Conservation (phyloP, 441 rosid species). For the Gossypium gossypioides region DNA sequence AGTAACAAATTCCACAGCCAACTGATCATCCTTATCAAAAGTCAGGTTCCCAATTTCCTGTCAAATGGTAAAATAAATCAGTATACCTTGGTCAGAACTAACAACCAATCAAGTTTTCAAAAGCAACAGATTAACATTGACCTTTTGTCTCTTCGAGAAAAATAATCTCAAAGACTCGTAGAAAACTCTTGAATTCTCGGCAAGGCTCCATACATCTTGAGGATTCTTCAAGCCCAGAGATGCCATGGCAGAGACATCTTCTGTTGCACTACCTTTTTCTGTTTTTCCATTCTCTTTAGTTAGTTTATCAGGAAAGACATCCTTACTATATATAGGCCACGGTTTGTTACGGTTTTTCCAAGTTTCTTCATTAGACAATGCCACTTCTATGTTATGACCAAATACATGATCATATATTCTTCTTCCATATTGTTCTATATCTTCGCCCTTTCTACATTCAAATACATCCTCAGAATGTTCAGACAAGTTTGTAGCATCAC, state of each 20-base stretch:
- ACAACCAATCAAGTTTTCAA: constrained; percentile 5
- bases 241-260: constrained; percentile 62
- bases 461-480: constrained; percentile 61
- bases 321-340: constrained; percentile 63
- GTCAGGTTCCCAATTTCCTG: constrained; percentile 85
- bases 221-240: constrained; percentile 88
- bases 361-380: constrained; percentile 85
- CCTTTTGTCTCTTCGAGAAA: constrained; percentile 55
- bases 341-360: constrained; percentile 82
- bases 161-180: constrained; percentile 38
- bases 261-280: constrained; percentile 29
- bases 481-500: constrained; percentile 50
- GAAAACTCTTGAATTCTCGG: constrained; percentile 69
- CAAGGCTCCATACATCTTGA: constrained; percentile 83
- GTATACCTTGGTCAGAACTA: constrained; percentile 3
- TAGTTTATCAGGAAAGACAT: constrained; percentile 41
- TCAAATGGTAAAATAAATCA: constrained; percentile 7
- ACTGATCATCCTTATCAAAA: constrained; percentile 95
- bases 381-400: constrained; percentile 82
- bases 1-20: constrained; percentile 92
- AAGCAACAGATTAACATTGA: constrained; percentile 16
- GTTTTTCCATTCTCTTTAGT: constrained; percentile 54
- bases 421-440: constrained; percentile 70
- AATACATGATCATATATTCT: constrained; percentile 92
- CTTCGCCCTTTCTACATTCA: constrained; percentile 59